Conservation (phyloP, 2,329 filamentous ascomycete genomes). For the Aureobasidium uvarum region DNA sequence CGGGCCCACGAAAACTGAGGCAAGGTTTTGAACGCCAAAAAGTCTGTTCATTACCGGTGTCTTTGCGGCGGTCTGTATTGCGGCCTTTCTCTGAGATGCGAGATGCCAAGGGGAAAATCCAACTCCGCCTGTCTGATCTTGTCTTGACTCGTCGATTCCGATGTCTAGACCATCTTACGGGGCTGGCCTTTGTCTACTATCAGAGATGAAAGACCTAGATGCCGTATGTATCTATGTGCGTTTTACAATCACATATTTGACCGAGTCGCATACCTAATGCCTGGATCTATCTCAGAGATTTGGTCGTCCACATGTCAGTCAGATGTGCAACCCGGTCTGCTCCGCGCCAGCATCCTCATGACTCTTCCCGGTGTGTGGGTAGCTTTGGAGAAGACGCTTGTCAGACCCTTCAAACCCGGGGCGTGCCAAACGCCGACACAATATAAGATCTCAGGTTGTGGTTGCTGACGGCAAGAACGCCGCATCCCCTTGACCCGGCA, state of each 20-base stretch:
- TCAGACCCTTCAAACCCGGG: neutral
- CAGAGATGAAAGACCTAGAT: neutral
- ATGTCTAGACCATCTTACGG: neutral
- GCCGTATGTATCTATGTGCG: neutral
- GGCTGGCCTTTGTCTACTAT: neutral
- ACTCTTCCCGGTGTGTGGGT: conserved; percentile 17
- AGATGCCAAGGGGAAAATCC: neutral
- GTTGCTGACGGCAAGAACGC: conserved; percentile 18
- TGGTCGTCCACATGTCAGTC: neutral
- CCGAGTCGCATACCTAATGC: too few species aligned
- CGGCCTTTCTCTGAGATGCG: conserved; percentile 2
- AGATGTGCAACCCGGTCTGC: conserved; percentile 14
- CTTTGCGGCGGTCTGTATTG: conserved; percentile 7
- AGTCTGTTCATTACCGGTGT: conserved; percentile 20
- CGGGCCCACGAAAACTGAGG: conserved; percentile 13
- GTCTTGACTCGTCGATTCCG: conserved; percentile 4
- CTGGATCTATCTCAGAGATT: neutral
- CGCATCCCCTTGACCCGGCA: conserved; percentile 17
- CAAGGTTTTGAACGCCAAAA: conserved; percentile 14
- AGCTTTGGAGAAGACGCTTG: conserved; percentile 20
- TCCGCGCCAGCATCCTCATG: conserved; percentile 1
- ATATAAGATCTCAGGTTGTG: neutral
- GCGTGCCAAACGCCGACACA: neutral
- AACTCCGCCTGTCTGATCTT: conserved; percentile 3
- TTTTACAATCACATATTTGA: neutral